A percentile compares a stretch with the other conserved stretches of the same genome.
Evolutionary conservation across 208 protist genomes (phyloP).

Genomic region (Acanthamoeba healyi): DNA sequence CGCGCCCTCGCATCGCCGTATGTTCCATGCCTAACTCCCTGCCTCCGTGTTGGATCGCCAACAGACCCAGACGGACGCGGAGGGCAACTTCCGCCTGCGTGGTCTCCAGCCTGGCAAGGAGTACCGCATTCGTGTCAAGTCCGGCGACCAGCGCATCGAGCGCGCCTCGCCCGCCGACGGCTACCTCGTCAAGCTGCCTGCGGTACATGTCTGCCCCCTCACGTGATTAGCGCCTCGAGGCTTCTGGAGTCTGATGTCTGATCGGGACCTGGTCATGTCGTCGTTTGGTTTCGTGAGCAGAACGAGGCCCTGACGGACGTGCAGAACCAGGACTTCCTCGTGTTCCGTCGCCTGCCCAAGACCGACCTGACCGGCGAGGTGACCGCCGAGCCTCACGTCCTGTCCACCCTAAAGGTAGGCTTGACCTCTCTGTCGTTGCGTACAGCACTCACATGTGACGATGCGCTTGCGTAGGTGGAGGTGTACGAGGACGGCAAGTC

Average conservation of each 20-base stretch:
- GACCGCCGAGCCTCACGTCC: background rate
- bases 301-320: background rate
- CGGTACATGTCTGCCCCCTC: background rate
- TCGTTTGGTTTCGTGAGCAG: background rate
- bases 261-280: no score
- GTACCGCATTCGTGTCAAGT: conserved; percentile 47
- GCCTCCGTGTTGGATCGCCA: no score
- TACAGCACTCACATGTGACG: background rate
- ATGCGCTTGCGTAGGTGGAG: conserved; percentile 10
- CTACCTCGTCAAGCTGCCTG: background rate
- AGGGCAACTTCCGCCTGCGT: conserved; percentile 55
- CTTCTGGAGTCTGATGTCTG: no score
- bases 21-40: conserved; percentile 4
- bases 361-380: conserved; percentile 60
- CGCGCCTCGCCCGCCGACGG: background rate
- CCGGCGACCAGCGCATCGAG: conserved; percentile 28
- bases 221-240: no score
- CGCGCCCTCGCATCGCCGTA: background rate
- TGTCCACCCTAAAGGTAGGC: conserved; percentile 17
- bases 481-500: conserved; percentile 7
- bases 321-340: background rate
- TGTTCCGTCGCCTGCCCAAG: conserved; percentile 14
- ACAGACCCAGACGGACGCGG: conserved; percentile 45
- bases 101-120: conserved; percentile 44
- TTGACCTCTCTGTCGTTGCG: background rate